Evolutionary conservation across 768 basidiomycete genomes (phyloP).

Genomic region (Dictyophora rubrovolvata): DNA sequence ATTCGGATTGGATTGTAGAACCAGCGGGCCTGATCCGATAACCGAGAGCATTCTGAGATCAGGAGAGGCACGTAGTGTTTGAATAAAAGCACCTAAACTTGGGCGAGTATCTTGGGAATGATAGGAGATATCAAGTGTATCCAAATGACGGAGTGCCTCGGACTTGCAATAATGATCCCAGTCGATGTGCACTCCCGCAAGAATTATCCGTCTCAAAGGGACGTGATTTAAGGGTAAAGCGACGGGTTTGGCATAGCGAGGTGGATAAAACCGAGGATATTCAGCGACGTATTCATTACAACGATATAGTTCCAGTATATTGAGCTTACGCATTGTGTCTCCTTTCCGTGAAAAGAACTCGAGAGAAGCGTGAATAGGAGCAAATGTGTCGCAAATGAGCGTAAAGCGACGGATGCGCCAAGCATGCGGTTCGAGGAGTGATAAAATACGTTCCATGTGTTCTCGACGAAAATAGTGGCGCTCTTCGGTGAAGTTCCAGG

Average conservation of each 20-base stretch:
- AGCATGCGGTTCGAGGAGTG: constrained; percentile 34
- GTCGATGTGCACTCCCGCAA: constrained; percentile 48
- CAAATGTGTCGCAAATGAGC: constrained; percentile 52
- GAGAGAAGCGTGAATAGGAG: constrained; percentile 43
- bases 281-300: constrained; percentile 50
- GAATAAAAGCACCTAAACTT: constrained; percentile 31
- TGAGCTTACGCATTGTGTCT: constrained; percentile 27
- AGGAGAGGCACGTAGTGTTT: constrained; percentile 32
- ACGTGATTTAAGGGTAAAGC: constrained; percentile 23
- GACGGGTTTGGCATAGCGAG: constrained; percentile 28
- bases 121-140: constrained; percentile 39
- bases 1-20: not conserved
- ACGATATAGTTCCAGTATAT: constrained; percentile 34
- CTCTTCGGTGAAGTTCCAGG: constrained; percentile 47
- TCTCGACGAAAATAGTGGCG: constrained; percentile 35
- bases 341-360: constrained; percentile 24
- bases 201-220: constrained; percentile 31
- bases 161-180: constrained; percentile 25
- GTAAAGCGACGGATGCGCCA: constrained; percentile 38
- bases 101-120: constrained; percentile 49
- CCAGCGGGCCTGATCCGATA: constrained; percentile 36
- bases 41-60: constrained; percentile 34
- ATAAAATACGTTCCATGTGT: constrained; percentile 38
- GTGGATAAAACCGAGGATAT: constrained; percentile 36
- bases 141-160: constrained; percentile 30